Conservation (phyloP, 139 green algal genomes). For the Prasinococcaceae sp. region DNA sequence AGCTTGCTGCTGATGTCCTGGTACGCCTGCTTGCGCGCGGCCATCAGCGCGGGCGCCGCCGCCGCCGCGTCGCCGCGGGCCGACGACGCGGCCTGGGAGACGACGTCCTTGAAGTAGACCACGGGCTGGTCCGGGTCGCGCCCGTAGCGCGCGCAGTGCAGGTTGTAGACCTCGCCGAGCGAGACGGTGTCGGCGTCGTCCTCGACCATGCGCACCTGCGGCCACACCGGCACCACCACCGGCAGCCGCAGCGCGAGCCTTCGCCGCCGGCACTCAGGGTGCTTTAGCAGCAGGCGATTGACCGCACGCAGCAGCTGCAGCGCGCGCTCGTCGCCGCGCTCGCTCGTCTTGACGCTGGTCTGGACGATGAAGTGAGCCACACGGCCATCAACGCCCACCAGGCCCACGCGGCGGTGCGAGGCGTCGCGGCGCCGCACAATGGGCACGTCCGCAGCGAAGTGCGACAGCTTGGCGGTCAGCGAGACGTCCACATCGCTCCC, state of each 20-base stretch:
- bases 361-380: slow-evolving; percentile 70
- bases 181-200: slow-evolving; percentile 67
- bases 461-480: slow-evolving; percentile 55
- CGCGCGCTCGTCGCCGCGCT: slow-evolving; percentile 58
- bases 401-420: slow-evolving; percentile 52
- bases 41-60: slow-evolving; percentile 19
- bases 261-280: slow-evolving; percentile 49
- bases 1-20: slow-evolving; percentile 28
- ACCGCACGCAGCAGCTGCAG: slow-evolving; percentile 45
- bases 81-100: slow-evolving; percentile 16
- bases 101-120: slow-evolving; percentile 48
- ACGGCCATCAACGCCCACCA: slow-evolving; percentile 73
- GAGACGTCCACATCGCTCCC: slow-evolving; percentile 23
- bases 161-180: slow-evolving; percentile 82
- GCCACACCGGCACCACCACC: slow-evolving; percentile 68
- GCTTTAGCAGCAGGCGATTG: slow-evolving; percentile 67
- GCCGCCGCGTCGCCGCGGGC: not conserved
- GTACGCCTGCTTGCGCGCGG: slow-evolving; percentile 46
- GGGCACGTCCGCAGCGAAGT: slow-evolving; percentile 56
- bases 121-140: slow-evolving; percentile 82
- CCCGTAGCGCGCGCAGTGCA: slow-evolving; percentile 77
- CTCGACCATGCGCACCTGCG: slow-evolving; percentile 75
- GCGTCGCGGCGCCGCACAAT: slow-evolving; percentile 69
- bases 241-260: slow-evolving; percentile 61
- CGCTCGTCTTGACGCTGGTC: slow-evolving; percentile 46